phyloP scores from a whole-genome alignment of 2,329 filamentous ascomycete species.

The Helotiales sp. region DNA sequence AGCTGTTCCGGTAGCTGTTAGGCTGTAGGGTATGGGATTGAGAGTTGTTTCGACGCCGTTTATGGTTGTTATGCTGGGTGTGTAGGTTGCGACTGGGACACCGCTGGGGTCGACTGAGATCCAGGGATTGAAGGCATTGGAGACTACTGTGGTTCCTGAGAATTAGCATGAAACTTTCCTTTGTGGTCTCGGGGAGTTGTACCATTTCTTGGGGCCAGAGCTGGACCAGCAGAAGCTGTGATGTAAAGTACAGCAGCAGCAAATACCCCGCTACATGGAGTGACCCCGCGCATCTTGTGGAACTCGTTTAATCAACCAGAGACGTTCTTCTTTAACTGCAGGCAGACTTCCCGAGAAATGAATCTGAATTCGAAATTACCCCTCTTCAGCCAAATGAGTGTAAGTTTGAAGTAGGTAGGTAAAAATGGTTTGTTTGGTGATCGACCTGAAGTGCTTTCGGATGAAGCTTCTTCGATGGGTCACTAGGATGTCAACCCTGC shows the following conservation, averaged over 20 bases:
- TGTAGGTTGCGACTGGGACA: conserved; percentile 35
- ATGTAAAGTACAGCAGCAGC: background rate
- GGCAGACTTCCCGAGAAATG: no score
- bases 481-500: background rate
- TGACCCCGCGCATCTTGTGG: background rate
- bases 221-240: conserved; percentile 10
- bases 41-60: conserved; percentile 35
- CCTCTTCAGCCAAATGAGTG: background rate
- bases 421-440: background rate
- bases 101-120: conserved; percentile 39
- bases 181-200: background rate
- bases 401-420: background rate
- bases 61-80: conserved; percentile 35
- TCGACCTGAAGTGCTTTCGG: background rate
- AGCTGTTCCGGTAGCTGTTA: conserved; percentile 32
- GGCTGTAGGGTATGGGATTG: conserved; percentile 29
- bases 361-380: no score
- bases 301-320: background rate
- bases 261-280: background rate
- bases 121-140: conserved; percentile 33
- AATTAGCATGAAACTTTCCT: background rate
- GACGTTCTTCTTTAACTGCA: no score
- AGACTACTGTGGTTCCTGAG: background rate
- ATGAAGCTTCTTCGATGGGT: background rate
- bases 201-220: conserved; percentile 2